Conservation (phyloP, 306 rosid species). For the Quercus alba region DNA sequence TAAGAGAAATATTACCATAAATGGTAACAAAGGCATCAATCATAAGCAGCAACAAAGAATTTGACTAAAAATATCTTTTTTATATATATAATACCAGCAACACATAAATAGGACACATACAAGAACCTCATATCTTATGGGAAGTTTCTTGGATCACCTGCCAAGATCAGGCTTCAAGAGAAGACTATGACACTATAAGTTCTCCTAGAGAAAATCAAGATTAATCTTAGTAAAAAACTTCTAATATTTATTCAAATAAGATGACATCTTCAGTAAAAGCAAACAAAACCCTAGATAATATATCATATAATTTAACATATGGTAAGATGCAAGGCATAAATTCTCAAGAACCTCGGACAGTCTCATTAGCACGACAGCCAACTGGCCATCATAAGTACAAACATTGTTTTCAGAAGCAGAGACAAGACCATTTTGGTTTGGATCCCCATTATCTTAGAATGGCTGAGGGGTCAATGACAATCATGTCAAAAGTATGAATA, state of each 20-base stretch:
- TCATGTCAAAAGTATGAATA: neutral
- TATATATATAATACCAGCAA: neutral
- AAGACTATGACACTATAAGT: neutral
- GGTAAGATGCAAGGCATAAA: neutral
- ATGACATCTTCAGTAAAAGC: neutral
- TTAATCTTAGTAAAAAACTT: neutral
- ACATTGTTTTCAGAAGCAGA: neutral
- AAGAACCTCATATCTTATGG: neutral
- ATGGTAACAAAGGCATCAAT: neutral
- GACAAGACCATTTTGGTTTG: neutral
- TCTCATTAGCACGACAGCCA: neutral
- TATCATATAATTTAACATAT: neutral
- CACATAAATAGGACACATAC: neutral
- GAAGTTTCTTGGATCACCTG: neutral
- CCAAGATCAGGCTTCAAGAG: neutral
- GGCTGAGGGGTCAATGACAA: neutral
- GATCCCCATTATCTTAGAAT: neutral
- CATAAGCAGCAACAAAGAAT: neutral
- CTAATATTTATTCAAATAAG: neutral
- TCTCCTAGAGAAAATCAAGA: neutral
- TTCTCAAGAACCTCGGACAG: neutral
- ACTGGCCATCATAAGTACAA: neutral
- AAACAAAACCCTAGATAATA: neutral
- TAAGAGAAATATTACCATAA: slow-evolving; percentile 2
- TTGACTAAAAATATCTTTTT: neutral